phyloP scores from a whole-genome alignment of 768 basidiomycete genomes.

The Tricholoma sp. region DNA sequence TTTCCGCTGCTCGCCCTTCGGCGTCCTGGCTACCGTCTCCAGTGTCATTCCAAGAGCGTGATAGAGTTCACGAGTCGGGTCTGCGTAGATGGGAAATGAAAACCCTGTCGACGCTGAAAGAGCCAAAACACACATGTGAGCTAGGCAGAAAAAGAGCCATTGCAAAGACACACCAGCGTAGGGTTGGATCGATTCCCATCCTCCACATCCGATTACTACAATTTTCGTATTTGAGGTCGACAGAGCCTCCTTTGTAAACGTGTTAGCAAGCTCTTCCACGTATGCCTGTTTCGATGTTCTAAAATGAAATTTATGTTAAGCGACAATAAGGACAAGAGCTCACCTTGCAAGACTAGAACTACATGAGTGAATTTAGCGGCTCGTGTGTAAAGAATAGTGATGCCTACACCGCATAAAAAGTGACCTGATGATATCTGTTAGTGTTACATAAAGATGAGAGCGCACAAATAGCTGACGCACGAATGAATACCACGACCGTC shows the following conservation, averaged over 20 bases:
- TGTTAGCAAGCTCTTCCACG: conserved; percentile 36
- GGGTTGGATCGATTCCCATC: conserved; percentile 41
- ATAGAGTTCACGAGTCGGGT: conserved; percentile 58
- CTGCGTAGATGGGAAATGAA: conserved; percentile 51
- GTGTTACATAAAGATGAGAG: neutral
- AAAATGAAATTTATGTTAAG: neutral
- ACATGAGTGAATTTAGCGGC: neutral
- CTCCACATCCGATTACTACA: conserved; percentile 57
- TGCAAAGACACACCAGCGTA: conserved; percentile 39
- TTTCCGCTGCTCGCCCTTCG: conserved; percentile 36
- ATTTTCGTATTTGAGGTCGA: conserved; percentile 34
- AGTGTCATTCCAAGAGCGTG: conserved; percentile 55
- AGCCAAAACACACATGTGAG: neutral
- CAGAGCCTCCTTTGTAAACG: conserved; percentile 35
- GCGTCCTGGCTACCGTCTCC: conserved; percentile 40
- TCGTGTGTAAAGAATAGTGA: neutral
- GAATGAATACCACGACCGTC: conserved; percentile 60
- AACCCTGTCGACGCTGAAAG: conserved; percentile 41
- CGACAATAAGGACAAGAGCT: conserved; percentile 1
- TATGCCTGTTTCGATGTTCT: conserved; percentile 32
- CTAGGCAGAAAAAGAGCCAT: neutral
- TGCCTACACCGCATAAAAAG: conserved; percentile 60
- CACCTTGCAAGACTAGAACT: conserved; percentile 38
- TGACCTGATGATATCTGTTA: conserved; percentile 35
- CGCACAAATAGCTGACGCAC: conserved; percentile 26